Evolutionary conservation across 1,139 yeast genomes (phyloP), one percentile per base, ranked within the genome.

Genomic region (Pichia sp.): DNA sequence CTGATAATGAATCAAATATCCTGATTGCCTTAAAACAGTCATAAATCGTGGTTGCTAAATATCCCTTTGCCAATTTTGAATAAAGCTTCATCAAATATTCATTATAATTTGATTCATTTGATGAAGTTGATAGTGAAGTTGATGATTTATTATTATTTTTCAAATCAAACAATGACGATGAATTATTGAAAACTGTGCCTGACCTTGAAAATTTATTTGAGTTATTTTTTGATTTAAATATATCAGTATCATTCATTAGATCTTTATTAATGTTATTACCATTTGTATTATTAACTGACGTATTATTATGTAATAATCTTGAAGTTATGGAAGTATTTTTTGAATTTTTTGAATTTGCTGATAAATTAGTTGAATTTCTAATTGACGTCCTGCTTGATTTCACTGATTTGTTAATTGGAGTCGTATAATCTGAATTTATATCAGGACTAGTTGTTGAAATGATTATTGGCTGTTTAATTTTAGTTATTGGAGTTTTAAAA

Each of bases 11-110:
- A 52, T 81, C 82, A 44, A 93, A 72, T 3, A 80, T 72, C 52
- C 93, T 70, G 11, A 90, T 81, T 0, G 97, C 96, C 61, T 85
- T 84, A 63, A 81, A 83, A 60, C 96, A 87, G 65, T 89, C 93
- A 68, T 79, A 91, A 46, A 77, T 74, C 53, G 82, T 72, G 71
- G 86, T 76, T 18, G 87, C 78, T 58, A 83, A 80, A 64, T 71
- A 79, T 16, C 85, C 85, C 59, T 79, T 77, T 1, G 93, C 93
- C 58, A 89, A 76, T 11, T 74, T 70, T 14, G 79, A 73, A 62
- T 85, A 85, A 3, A 86, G 66, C 22, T 73, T 70, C 36, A 80
- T 67, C 31, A 86, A 62, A 52, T 76, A 74, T 36, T 60, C 66
- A 44, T 59, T 61, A 36, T 38, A 42, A 38, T 44, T 45, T 22